A percentile compares a stretch with the other conserved stretches of the same genome.
Conservation (phyloP, 2,329 filamentous ascomycete genomes). For the Colletotrichum euphorbiae region DNA sequence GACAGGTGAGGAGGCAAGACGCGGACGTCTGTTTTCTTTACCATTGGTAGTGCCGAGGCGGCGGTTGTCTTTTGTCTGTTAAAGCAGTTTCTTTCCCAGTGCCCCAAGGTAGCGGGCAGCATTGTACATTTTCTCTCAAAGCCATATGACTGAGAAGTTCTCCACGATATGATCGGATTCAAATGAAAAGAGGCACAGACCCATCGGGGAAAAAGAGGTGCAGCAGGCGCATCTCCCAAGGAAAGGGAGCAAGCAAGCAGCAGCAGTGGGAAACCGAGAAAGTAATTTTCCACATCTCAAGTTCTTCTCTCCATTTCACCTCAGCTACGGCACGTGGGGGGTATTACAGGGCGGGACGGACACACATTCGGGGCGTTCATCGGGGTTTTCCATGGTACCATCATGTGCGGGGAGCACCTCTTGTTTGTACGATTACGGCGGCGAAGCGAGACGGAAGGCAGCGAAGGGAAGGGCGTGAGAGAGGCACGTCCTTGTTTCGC, state of each 20-base stretch:
- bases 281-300: conserved; percentile 22
- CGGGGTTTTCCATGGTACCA: conserved; percentile 33
- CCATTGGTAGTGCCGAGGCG: conserved; percentile 21
- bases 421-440: conserved; percentile 35
- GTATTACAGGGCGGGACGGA: conserved; percentile 34
- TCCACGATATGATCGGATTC: conserved; percentile 39
- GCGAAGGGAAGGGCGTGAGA: conserved; percentile 14
- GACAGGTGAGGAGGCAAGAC: conserved; percentile 45
- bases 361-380: conserved; percentile 28
- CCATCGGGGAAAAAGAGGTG: conserved; percentile 31
- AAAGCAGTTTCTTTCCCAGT: conserved; percentile 30
- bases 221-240: conserved; percentile 25
- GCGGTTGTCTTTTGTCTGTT: conserved; percentile 26
- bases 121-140: conserved; percentile 40
- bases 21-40: conserved; percentile 13
- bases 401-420: conserved; percentile 28
- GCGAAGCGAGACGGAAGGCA: too few species aligned
- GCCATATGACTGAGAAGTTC: conserved; percentile 40
- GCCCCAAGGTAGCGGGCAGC: conserved; percentile 28
- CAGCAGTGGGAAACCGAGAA: conserved; percentile 24
- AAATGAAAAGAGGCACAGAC: conserved; percentile 38
- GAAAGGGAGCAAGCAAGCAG: conserved; percentile 12
- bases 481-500: conserved; percentile 20
- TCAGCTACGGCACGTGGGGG: conserved; percentile 32
- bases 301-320: conserved; percentile 12